Conservation (phyloP, 305 asterid species). For the Fraxinus angustifolia region DNA sequence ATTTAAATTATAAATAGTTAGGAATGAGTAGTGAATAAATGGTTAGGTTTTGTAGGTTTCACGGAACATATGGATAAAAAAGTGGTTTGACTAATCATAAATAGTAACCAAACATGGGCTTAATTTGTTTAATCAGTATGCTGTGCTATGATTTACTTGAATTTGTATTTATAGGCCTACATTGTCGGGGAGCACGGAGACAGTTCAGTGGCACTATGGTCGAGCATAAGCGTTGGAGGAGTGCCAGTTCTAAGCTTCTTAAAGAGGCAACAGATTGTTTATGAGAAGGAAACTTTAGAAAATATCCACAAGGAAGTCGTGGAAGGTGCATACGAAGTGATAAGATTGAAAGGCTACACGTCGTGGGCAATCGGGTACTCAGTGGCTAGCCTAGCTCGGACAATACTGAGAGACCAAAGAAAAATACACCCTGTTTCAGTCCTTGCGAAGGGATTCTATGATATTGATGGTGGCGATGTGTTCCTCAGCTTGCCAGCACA, state of each 20-base stretch:
- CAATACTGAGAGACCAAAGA: constrained; percentile 68
- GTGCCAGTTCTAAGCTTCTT: constrained; percentile 67
- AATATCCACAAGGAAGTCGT: constrained; percentile 70
- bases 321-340: constrained; percentile 75
- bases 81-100: background rate
- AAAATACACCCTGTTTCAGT: constrained; percentile 79
- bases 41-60: background rate
- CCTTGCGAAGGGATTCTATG: constrained; percentile 70
- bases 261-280: constrained; percentile 61
- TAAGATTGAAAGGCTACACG: constrained; percentile 76
- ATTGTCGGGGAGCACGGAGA: constrained; percentile 92
- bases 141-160: background rate
- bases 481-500: constrained; percentile 84
- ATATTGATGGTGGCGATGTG: constrained; percentile 57
- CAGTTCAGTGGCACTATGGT: constrained; percentile 88
- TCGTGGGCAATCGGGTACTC: constrained; percentile 97
- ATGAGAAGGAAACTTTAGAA: constrained; percentile 64
- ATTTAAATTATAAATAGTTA: too few species aligned
- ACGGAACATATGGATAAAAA: background rate
- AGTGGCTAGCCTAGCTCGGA: constrained; percentile 68
- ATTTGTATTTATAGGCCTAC: constrained; percentile 48
- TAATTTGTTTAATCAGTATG: background rate
- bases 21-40: background rate
- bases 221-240: constrained; percentile 88
- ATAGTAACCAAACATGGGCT: background rate